Percentiles rank a stretch among this genome's conserved stretches.
Conservation (phyloP, 805 yeast species). For the Starmerella stigmatis region DNA sequence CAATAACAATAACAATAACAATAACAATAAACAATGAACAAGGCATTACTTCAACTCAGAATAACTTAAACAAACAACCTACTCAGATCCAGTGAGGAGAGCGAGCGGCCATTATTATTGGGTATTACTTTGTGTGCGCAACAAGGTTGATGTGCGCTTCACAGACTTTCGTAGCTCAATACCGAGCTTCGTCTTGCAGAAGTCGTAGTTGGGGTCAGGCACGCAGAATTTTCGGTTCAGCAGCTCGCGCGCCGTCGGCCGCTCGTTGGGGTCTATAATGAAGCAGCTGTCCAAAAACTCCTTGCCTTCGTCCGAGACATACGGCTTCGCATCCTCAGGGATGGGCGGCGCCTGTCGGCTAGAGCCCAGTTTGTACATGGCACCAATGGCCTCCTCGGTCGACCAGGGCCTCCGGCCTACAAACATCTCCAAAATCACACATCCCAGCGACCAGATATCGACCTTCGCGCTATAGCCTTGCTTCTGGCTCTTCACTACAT, state of each 20-base stretch:
- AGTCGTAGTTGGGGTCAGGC: slow-evolving; percentile 15
- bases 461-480: slow-evolving; percentile 96
- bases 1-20: too few relatives aligned
- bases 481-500: slow-evolving; percentile 55
- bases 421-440: slow-evolving; percentile 94
- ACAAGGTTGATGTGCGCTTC: slow-evolving; percentile 11
- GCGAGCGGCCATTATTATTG: background rate
- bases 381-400: slow-evolving; percentile 86
- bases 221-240: slow-evolving; percentile 19
- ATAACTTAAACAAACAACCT: background rate
- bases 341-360: slow-evolving; percentile 90
- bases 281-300: slow-evolving; percentile 70
- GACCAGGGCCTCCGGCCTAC: slow-evolving; percentile 98
- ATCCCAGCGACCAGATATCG: slow-evolving; percentile 96
- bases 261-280: slow-evolving; percentile 58
- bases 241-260: slow-evolving; percentile 68
- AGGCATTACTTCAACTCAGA: too few relatives aligned
- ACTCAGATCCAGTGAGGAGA: background rate
- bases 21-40: too few relatives aligned
- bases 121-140: slow-evolving; percentile 3
- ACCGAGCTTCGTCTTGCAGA: slow-evolving; percentile 22
- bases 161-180: slow-evolving; percentile 14
- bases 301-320: slow-evolving; percentile 54
- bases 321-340: slow-evolving; percentile 69
- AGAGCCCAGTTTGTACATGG: slow-evolving; percentile 78